Percentiles rank a stretch among this genome's conserved stretches.
Evolutionary conservation across 2,329 filamentous ascomycete genomes (phyloP).

Genomic region (Didymella pinodella): DNA sequence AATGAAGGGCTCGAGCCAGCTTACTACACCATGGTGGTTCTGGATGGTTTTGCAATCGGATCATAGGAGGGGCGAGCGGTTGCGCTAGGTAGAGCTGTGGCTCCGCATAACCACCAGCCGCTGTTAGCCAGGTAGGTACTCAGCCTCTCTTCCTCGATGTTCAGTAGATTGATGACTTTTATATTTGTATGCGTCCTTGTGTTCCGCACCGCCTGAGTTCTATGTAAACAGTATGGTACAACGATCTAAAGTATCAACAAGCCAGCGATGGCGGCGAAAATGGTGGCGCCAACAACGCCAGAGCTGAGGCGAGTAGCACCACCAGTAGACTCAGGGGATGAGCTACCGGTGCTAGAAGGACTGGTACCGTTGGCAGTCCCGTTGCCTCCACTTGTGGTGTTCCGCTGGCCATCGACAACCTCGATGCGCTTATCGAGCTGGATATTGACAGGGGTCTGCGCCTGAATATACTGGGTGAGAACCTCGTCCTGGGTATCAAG

Average conservation of each 20-base stretch:
- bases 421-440: conserved; percentile 60
- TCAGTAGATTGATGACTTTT: neutral
- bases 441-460: conserved; percentile 60
- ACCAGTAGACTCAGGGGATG: conserved; percentile 21
- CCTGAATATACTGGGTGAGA: conserved; percentile 60
- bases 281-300: conserved; percentile 12
- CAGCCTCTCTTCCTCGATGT: too few species aligned
- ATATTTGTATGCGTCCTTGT: neutral
- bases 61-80: too few species aligned
- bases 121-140: too few species aligned
- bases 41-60: too few species aligned
- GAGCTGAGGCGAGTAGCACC: conserved; percentile 22
- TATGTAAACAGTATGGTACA: neutral
- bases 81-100: too few species aligned
- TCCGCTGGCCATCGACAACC: conserved; percentile 35
- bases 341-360: conserved; percentile 23
- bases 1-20: too few species aligned
- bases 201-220: neutral
- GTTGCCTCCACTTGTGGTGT: conserved; percentile 25
- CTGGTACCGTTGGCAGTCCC: conserved; percentile 30
- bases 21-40: too few species aligned
- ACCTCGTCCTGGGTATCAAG: conserved; percentile 65
- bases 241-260: conserved; percentile 25
- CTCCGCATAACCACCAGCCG: too few species aligned
- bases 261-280: conserved; percentile 24